Evolutionary conservation across 2,329 filamentous ascomycete genomes (phyloP).

Genomic region (Phaeomoniella chlamydospora): DNA sequence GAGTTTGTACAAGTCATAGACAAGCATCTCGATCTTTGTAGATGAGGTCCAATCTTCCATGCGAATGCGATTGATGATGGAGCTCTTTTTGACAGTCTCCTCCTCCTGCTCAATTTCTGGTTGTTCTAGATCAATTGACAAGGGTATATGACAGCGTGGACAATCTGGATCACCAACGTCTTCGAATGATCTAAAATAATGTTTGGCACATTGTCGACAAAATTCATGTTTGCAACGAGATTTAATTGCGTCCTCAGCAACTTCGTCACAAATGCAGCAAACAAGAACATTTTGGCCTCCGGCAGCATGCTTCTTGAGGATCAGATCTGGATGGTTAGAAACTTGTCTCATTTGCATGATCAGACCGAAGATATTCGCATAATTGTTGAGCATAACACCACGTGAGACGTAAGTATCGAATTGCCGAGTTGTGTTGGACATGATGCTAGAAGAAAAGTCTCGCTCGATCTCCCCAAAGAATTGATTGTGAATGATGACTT

Average conservation of each 20-base stretch:
- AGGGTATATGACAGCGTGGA: slow-evolving; percentile 77
- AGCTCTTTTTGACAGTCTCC: slow-evolving; percentile 75
- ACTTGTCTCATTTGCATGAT: slow-evolving; percentile 99
- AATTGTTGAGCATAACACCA: slow-evolving; percentile 90
- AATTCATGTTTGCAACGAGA: slow-evolving; percentile 91
- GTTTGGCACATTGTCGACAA: slow-evolving; percentile 66
- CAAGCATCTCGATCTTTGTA: slow-evolving; percentile 92
- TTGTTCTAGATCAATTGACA: slow-evolving; percentile 87
- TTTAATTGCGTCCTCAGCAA: slow-evolving; percentile 84
- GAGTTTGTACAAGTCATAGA: slow-evolving; percentile 85
- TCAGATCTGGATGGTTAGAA: slow-evolving; percentile 86
- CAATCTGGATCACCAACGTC: slow-evolving; percentile 50
- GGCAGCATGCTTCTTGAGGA: slow-evolving; percentile 74
- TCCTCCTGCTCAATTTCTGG: slow-evolving; percentile 91
- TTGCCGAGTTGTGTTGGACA: slow-evolving; percentile 74
- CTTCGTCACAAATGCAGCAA: slow-evolving; percentile 91
- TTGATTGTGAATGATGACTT: slow-evolving; percentile 80
- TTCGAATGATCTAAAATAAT: slow-evolving; percentile 66
- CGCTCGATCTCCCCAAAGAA: slow-evolving; percentile 96
- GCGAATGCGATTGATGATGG: slow-evolving; percentile 96
- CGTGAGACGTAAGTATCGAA: slow-evolving; percentile 94
- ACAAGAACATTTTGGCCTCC: slow-evolving; percentile 82
- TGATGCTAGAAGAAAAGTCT: slow-evolving; percentile 90
- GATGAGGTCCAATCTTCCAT: slow-evolving; percentile 99
- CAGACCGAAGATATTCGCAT: slow-evolving; percentile 95